These are phyloP conservation scores for Fagopyrum tataricum DNA, from an alignment of 148 eudicot species.

Conservation along the genomic window DNA sequence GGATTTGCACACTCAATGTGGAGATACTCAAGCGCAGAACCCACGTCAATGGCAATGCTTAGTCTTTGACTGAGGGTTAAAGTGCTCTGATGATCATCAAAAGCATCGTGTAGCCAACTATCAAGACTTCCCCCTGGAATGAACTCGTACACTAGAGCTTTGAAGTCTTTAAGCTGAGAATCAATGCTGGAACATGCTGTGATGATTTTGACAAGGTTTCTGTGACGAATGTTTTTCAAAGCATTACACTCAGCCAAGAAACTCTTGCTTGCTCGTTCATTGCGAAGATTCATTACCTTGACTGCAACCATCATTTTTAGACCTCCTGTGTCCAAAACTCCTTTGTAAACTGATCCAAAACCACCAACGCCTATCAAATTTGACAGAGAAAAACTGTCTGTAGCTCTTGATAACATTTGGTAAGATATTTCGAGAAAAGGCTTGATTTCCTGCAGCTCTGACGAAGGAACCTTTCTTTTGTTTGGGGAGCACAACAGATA, in stretches of 20 bases:
- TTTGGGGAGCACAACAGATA: neutral
- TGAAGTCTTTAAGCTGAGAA: slow-evolving; percentile 15
- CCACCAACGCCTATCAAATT: slow-evolving; percentile 20
- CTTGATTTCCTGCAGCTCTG: neutral
- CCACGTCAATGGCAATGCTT: slow-evolving; percentile 29
- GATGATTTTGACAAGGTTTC: slow-evolving; percentile 21
- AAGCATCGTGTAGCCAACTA: slow-evolving; percentile 11
- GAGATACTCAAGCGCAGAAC: slow-evolving; percentile 38
- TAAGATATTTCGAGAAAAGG: slow-evolving; percentile 20
- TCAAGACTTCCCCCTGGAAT: slow-evolving; percentile 19
- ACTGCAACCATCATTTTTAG: slow-evolving; percentile 7
- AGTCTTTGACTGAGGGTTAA: slow-evolving; percentile 23
- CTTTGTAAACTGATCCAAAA: slow-evolving; percentile 28
- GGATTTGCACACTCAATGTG: slow-evolving; percentile 19
- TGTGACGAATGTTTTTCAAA: slow-evolving; percentile 18
- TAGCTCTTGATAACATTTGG: slow-evolving; percentile 14
- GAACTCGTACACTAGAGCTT: slow-evolving; percentile 18
- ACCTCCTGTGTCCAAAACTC: neutral
- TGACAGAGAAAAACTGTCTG: slow-evolving; percentile 23
- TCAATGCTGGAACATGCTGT: slow-evolving; percentile 22
- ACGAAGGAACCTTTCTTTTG: neutral
- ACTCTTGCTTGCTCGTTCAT: slow-evolving; percentile 8
- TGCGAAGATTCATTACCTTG: slow-evolving; percentile 19
- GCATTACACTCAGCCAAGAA: slow-evolving; percentile 20
- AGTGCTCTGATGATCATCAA: neutral